A percentile compares a stretch with the other conserved stretches of the same genome.
phyloP scores from a whole-genome alignment of 306 rosid species.

The Malus domestica region ASM211411v1 NC_041804.1:5526001-5526500 shows the following conservation, averaged over 20 bases:
- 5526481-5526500: slow-evolving; percentile 75
- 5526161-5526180: slow-evolving; percentile 66
- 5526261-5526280: slow-evolving; percentile 81
- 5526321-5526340: slow-evolving; percentile 35
- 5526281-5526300: slow-evolving; percentile 44
- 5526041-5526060: slow-evolving; percentile 18
- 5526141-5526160: slow-evolving; percentile 60
- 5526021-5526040: slow-evolving; percentile 61
- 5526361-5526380: slow-evolving; percentile 37
- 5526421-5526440: slow-evolving; percentile 49
- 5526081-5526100: slow-evolving; percentile 45
- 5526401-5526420: slow-evolving; percentile 47
- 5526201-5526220: slow-evolving; percentile 16
- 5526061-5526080: slow-evolving; percentile 9
- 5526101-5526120: slow-evolving; percentile 52
- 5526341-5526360: slow-evolving; percentile 73
- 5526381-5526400: slow-evolving; percentile 17
- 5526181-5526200: slow-evolving; percentile 48
- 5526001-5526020: slow-evolving; percentile 49
- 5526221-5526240: slow-evolving; percentile 40
- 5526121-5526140: slow-evolving; percentile 87
- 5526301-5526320: background rate
- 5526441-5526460: slow-evolving; percentile 46
- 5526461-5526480: slow-evolving; percentile 58
- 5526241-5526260: slow-evolving; percentile 52